phyloP scores from a whole-genome alignment of 2,329 filamentous ascomycete genomes.

The Corynespora cassiicola region DNA sequence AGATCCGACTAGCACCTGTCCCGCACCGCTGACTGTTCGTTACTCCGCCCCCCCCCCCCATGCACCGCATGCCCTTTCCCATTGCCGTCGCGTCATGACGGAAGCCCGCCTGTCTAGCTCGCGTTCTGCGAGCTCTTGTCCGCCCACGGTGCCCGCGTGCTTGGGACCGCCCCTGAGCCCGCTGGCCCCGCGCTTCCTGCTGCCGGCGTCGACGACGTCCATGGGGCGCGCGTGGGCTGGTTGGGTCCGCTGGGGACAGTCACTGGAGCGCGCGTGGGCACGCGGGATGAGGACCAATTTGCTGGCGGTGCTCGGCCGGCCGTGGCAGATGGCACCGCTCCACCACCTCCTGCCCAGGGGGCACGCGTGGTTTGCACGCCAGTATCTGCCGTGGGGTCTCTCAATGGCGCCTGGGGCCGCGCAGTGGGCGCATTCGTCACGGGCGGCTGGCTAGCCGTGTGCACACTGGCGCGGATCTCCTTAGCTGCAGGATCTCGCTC shows the following conservation, averaged over 20 bases:
- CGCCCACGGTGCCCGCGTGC: slow-evolving; percentile 32
- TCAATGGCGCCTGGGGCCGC: slow-evolving; percentile 26
- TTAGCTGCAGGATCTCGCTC: slow-evolving; percentile 51
- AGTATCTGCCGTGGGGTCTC: slow-evolving; percentile 31
- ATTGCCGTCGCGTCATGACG: too few species aligned
- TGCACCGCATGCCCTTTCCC: too few species aligned
- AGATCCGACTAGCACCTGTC: too few species aligned
- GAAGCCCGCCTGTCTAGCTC: too few species aligned
- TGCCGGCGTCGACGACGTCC: slow-evolving; percentile 28
- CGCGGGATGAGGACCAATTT: slow-evolving; percentile 28
- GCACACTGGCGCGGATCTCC: slow-evolving; percentile 37
- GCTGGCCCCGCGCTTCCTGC: slow-evolving; percentile 8
- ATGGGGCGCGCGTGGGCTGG: slow-evolving; percentile 41
- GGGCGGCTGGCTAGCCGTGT: slow-evolving; percentile 45
- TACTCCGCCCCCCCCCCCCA: too few species aligned
- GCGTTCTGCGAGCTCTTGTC: slow-evolving; percentile 17
- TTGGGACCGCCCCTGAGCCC: slow-evolving; percentile 11
- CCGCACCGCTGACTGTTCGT: too few species aligned
- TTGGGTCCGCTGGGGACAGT: slow-evolving; percentile 34
- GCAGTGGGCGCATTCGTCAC: slow-evolving; percentile 24
- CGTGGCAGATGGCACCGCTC: slow-evolving; percentile 18
- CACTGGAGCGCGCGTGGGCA: slow-evolving; percentile 10
- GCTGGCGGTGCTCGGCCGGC: too few species aligned
- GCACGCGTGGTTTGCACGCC: slow-evolving; percentile 12
- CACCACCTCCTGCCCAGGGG: slow-evolving; percentile 15